Evolutionary conservation across 192 early-diverging fungal species (phyloP).

Genomic region (Backusella circina): DNA sequence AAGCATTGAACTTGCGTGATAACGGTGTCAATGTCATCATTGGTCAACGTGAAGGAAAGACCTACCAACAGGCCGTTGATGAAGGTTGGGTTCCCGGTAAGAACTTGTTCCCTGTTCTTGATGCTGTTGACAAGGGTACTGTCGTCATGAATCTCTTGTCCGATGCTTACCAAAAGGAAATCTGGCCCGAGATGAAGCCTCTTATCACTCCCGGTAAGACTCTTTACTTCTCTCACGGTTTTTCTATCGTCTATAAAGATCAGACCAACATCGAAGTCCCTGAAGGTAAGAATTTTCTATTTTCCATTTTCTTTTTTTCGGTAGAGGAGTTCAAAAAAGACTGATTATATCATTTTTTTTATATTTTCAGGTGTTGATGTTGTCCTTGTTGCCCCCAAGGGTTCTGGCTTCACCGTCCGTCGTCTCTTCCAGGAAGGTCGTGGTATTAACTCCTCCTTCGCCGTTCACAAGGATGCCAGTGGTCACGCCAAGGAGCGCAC

Average conservation of each 20-base stretch:
- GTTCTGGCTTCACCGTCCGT: conserved; percentile 92
- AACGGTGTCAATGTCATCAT: conserved; percentile 96
- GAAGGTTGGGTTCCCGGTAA: conserved; percentile 97
- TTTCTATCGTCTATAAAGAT: conserved; percentile 89
- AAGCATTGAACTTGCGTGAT: conserved; percentile 94
- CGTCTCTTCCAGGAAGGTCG: conserved; percentile 94
- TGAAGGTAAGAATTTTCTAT: conserved; percentile 56
- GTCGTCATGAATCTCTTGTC: conserved; percentile 94
- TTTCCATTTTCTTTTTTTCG: neutral
- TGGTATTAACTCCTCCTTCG: conserved; percentile 96
- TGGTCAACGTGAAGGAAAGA: conserved; percentile 85
- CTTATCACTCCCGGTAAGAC: conserved; percentile 95
- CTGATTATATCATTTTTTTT: neutral
- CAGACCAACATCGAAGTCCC: conserved; percentile 90
- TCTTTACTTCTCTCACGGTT: conserved; percentile 97
- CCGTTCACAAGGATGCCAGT: conserved; percentile 90
- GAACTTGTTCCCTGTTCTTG: conserved; percentile 89
- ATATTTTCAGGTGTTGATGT: conserved; percentile 66
- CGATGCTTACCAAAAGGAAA: conserved; percentile 92
- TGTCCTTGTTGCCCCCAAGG: conserved; percentile 92
- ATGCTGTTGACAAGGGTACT: conserved; percentile 86
- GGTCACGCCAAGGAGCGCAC: conserved; percentile 94
- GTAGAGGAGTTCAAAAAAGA: neutral
- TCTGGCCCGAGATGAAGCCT: conserved; percentile 84
- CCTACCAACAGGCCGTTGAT: conserved; percentile 86